These are phyloP conservation scores for Cystoderma amianthinum DNA, from an alignment of 768 basidiomycete genomes.

Conservation along the genomic window DNA sequence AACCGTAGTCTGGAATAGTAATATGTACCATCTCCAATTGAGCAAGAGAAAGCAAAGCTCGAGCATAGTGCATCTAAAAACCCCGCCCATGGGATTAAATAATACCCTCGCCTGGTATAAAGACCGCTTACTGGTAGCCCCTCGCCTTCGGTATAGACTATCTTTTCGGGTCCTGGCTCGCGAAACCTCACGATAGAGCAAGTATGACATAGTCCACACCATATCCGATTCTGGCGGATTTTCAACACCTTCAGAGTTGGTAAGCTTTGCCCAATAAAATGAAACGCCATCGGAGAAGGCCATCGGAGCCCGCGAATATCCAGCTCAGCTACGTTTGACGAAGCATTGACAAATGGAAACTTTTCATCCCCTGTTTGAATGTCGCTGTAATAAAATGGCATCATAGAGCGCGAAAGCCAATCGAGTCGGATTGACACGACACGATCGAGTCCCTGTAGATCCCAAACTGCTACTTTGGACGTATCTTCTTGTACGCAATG, in stretches of 20 bases:
- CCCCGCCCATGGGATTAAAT: too few relatives aligned
- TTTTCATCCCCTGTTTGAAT: constrained; percentile 2
- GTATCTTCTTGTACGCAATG: constrained; percentile 19
- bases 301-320: constrained; percentile 22
- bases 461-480: constrained; percentile 12
- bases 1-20: constrained; percentile 18
- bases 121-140: constrained; percentile 23
- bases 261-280: constrained; percentile 13
- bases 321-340: constrained; percentile 16
- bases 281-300: constrained; percentile 22
- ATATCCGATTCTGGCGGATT: constrained; percentile 17
- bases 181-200: constrained; percentile 18
- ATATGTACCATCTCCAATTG: constrained; percentile 22
- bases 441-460: constrained; percentile 14
- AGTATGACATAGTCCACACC: constrained; percentile 29
- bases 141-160: constrained; percentile 22
- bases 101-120: not conserved
- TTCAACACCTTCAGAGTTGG: constrained; percentile 16
- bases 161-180: constrained; percentile 13
- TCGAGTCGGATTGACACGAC: constrained; percentile 18
- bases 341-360: constrained; percentile 17
- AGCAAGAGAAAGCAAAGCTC: constrained; percentile 12
- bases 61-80: constrained; percentile 27
- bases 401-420: constrained; percentile 15
- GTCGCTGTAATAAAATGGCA: constrained; percentile 8